Evolutionary conservation across 1,284 basidiomycete genomes (phyloP).

Genomic region (Irpex sp.): DNA sequence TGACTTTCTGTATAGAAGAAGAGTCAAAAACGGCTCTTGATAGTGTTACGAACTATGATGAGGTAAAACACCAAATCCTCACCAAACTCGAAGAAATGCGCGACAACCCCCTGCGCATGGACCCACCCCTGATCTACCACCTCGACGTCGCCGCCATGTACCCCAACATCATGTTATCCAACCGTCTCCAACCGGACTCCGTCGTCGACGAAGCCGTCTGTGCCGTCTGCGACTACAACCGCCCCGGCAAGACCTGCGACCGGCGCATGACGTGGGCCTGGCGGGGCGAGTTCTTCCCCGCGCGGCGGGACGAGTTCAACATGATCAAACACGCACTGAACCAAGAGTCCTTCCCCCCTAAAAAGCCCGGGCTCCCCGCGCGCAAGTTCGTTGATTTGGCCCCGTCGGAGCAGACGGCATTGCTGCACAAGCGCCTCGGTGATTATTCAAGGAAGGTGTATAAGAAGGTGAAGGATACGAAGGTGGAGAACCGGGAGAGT

Average conservation of each 20-base stretch:
- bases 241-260: constrained; percentile 95
- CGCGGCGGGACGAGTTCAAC: constrained; percentile 96
- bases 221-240: constrained; percentile 98
- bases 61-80: constrained; percentile 82
- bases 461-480: constrained; percentile 99
- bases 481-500: constrained; percentile 89
- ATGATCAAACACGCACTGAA: constrained; percentile 98
- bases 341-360: constrained; percentile 90
- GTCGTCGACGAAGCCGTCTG: constrained; percentile 96
- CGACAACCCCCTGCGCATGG: constrained; percentile 85
- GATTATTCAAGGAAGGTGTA: constrained; percentile 99
- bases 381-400: constrained; percentile 86
- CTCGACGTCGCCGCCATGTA: constrained; percentile 99
- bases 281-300: constrained; percentile 98
- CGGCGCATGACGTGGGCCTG: constrained; percentile 97
- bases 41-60: constrained; percentile 92
- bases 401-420: constrained; percentile 84
- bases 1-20: constrained; percentile 86
- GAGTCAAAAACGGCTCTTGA: constrained; percentile 84
- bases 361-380: constrained; percentile 67
- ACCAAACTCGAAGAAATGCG: constrained; percentile 85
- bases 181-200: constrained; percentile 97
- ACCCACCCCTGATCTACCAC: constrained; percentile 97
- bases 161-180: constrained; percentile 99
- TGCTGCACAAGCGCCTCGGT: constrained; percentile 95